Conservation (phyloP, 805 yeast genomes). For the Candida tallmaniae region DNA sequence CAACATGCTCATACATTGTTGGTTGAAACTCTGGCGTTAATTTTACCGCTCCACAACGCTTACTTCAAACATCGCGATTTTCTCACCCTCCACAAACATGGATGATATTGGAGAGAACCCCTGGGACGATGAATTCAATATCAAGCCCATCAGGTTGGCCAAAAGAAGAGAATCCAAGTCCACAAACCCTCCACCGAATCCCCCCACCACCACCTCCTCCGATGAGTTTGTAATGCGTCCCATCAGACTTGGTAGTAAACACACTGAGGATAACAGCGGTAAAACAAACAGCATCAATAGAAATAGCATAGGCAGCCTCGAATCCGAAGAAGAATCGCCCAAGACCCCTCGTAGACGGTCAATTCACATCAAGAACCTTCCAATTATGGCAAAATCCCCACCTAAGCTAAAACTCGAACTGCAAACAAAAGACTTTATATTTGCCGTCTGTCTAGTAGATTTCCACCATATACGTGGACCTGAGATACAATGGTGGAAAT, state of each 20-base stretch:
- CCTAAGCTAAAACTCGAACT: slow-evolving; percentile 8
- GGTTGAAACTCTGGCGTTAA: no score
- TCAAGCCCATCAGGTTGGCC: slow-evolving; percentile 26
- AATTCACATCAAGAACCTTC: slow-evolving; percentile 35
- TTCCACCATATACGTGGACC: slow-evolving; percentile 93
- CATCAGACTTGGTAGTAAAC: slow-evolving; percentile 8
- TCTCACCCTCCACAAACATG: no score
- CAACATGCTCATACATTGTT: no score
- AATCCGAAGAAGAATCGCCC: slow-evolving; percentile 1
- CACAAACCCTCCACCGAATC: background rate
- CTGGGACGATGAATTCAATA: slow-evolving; percentile 12
- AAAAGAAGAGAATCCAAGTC: slow-evolving; percentile 16
- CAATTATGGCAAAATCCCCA: slow-evolving; percentile 19
- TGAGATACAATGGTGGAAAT: slow-evolving; percentile 83
- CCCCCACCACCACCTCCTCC: background rate
- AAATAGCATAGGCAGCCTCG: background rate
- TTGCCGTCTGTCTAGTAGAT: slow-evolving; percentile 86
- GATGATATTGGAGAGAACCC: slow-evolving; percentile 13
- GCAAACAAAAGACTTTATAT: slow-evolving; percentile 41
- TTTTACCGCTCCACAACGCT: no score
- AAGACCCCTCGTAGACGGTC: slow-evolving; percentile 16
- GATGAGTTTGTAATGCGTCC: slow-evolving; percentile 12
- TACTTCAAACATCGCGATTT: no score
- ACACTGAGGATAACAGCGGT: slow-evolving; percentile 4
- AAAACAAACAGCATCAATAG: background rate